These are phyloP conservation scores for Komagataella ulmi DNA, from an alignment of 805 yeast species.

Conservation along the genomic window DNA sequence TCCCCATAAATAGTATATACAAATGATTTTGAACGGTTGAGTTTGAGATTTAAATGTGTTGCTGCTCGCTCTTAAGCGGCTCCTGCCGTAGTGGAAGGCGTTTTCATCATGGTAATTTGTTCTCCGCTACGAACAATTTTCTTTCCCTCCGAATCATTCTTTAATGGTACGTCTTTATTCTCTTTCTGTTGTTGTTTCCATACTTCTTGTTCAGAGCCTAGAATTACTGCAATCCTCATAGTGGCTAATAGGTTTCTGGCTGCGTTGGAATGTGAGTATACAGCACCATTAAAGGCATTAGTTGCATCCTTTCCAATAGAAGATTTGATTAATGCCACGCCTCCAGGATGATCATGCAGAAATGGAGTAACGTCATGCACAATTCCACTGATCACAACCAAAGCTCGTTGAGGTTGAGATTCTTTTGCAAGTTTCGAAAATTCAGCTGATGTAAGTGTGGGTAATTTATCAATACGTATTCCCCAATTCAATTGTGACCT, in stretches of 20 bases:
- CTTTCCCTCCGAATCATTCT: slow-evolving; percentile 38
- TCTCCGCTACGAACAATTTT: slow-evolving; percentile 46
- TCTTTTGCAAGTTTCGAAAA: slow-evolving; percentile 2
- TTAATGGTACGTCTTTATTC: slow-evolving; percentile 50
- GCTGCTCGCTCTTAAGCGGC: slow-evolving; percentile 29
- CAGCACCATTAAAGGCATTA: slow-evolving; percentile 77
- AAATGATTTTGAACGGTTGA: not conserved
- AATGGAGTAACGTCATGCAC: slow-evolving; percentile 64
- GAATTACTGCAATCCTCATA: slow-evolving; percentile 81
- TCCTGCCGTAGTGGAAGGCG: slow-evolving; percentile 39
- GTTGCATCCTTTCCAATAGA: slow-evolving; percentile 76
- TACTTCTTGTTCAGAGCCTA: slow-evolving; percentile 68
- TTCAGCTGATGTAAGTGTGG: slow-evolving; percentile 35
- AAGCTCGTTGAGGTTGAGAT: slow-evolving; percentile 26
- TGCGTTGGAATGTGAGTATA: slow-evolving; percentile 74
- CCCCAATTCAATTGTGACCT: slow-evolving; percentile 66
- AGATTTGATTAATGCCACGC: slow-evolving; percentile 56
- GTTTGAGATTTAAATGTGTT: not conserved
- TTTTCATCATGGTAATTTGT: slow-evolving; percentile 35
- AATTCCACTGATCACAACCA: slow-evolving; percentile 64
- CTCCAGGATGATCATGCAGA: slow-evolving; percentile 76
- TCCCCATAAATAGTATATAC: not conserved
- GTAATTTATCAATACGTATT: slow-evolving; percentile 79
- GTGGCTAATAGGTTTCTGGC: slow-evolving; percentile 78
- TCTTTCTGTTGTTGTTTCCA: slow-evolving; percentile 64